phyloP scores from a whole-genome alignment of 352 stramenopile species.

The Phytopythium oedochilum region DNA sequence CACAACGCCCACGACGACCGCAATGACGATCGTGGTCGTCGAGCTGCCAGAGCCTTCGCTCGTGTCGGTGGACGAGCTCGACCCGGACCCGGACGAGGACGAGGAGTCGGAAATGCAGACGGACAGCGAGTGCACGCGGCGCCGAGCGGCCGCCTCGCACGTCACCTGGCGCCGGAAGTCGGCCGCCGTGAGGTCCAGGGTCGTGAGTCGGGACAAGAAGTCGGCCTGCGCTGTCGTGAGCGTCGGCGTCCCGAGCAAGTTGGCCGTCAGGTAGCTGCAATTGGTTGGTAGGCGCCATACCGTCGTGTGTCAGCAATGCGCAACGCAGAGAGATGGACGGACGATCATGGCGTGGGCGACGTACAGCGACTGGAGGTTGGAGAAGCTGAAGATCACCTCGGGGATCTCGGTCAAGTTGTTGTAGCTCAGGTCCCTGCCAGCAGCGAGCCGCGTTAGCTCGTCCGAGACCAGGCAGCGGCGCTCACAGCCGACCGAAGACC shows the following conservation, averaged over 20 bases:
- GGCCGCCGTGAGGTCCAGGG: slow-evolving; percentile 12
- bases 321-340: neutral
- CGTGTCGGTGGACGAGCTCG: neutral
- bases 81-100: neutral
- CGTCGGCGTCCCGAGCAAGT: slow-evolving; percentile 13
- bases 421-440: slow-evolving; percentile 9
- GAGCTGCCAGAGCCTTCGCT: neutral
- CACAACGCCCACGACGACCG: slow-evolving; percentile 9
- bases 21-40: slow-evolving; percentile 12
- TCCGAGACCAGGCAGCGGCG: neutral
- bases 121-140: slow-evolving; percentile 8
- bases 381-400: slow-evolving; percentile 17
- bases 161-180: slow-evolving; percentile 13
- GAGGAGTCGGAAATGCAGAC: slow-evolving; percentile 9
- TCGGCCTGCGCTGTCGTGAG: slow-evolving; percentile 14
- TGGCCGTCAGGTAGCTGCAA: slow-evolving; percentile 10
- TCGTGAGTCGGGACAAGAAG: slow-evolving; percentile 13
- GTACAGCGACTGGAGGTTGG: slow-evolving; percentile 14
- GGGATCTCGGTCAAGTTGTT: slow-evolving; percentile 28
- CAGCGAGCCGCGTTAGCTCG: neutral
- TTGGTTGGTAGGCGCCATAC: no score
- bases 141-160: slow-evolving; percentile 9
- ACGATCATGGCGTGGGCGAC: neutral
- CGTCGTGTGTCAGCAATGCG: neutral
- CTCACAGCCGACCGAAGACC: neutral